Conservation (phyloP, 176 grass and related monocot species). For the Carex parvula region DNA sequence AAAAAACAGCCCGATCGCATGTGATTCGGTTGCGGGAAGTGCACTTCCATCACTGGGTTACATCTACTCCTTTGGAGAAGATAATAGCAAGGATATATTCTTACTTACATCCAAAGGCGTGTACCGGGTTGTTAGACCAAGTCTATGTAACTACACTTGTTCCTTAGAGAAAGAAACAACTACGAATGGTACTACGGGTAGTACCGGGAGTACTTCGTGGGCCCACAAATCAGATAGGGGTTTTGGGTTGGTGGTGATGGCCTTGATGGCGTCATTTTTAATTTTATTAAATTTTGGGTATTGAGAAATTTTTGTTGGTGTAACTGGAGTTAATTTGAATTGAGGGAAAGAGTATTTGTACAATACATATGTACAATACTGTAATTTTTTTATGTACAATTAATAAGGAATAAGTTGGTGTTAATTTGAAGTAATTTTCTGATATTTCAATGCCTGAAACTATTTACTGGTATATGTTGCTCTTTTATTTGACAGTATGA, state of each 20-base stretch:
- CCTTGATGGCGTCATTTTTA: constrained; percentile 28
- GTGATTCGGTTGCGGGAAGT: constrained; percentile 43
- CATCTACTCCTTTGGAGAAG: constrained; percentile 79
- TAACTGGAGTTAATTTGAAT: neutral
- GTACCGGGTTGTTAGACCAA: constrained; percentile 69
- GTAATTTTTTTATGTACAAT: neutral
- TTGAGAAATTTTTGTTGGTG: constrained; percentile 24
- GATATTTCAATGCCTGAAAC: neutral
- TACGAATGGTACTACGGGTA: constrained; percentile 17
- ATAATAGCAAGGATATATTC: constrained; percentile 67
- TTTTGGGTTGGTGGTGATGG: constrained; percentile 1
- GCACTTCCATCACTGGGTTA: constrained; percentile 52
- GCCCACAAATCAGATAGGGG: constrained; percentile 17
- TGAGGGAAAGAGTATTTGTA: constrained; percentile 11
- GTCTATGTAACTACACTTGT: constrained; percentile 51
- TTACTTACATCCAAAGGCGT: constrained; percentile 64
- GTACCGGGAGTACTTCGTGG: constrained; percentile 25
- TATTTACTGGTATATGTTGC: no score
- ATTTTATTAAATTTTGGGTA: constrained; percentile 23
- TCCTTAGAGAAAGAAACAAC: constrained; percentile 44
- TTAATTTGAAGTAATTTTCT: neutral
- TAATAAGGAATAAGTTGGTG: neutral
- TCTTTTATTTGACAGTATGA: no score
- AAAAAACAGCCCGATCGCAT: constrained; percentile 44
- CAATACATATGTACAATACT: neutral